Percentiles rank a stretch among this genome's conserved stretches.
Evolutionary conservation across 441 rosid genomes (phyloP).

Genomic region (Melastoma candidum): DNA sequence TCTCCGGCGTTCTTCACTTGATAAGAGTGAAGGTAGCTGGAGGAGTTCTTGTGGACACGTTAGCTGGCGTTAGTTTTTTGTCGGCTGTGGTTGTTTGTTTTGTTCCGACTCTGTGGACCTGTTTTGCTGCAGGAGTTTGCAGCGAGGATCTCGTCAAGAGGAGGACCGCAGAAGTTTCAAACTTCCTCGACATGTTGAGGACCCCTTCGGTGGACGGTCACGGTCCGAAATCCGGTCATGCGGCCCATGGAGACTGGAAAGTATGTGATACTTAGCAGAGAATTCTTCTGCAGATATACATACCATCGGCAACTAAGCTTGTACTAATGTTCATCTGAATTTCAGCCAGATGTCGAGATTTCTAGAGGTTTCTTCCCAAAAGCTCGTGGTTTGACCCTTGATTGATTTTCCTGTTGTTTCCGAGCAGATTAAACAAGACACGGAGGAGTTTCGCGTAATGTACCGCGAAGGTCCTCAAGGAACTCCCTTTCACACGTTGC

Average conservation of each 20-base stretch:
- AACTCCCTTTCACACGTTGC: slow-evolving; percentile 73
- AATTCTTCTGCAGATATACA: neutral
- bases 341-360: no score
- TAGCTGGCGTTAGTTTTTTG: no score
- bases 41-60: neutral
- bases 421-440: slow-evolving; percentile 63
- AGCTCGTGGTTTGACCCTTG: neutral
- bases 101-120: slow-evolving; percentile 8
- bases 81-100: no score
- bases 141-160: slow-evolving; percentile 41
- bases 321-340: no score
- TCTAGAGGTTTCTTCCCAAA: no score
- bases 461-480: slow-evolving; percentile 88
- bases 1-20: slow-evolving; percentile 27
- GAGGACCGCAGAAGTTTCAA: slow-evolving; percentile 49
- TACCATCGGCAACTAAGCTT: no score
- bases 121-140: slow-evolving; percentile 28
- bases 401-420: slow-evolving; percentile 5
- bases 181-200: slow-evolving; percentile 80
- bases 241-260: slow-evolving; percentile 67
- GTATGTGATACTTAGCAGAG: slow-evolving; percentile 31
- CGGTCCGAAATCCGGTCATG: slow-evolving; percentile 25
- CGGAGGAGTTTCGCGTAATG: slow-evolving; percentile 87
- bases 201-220: slow-evolving; percentile 50
- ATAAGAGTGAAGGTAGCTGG: slow-evolving; percentile 41